These are phyloP conservation scores for Closterium sp. DNA, from an alignment of 139 green algal genomes.

Conservation along the genomic window DNA sequence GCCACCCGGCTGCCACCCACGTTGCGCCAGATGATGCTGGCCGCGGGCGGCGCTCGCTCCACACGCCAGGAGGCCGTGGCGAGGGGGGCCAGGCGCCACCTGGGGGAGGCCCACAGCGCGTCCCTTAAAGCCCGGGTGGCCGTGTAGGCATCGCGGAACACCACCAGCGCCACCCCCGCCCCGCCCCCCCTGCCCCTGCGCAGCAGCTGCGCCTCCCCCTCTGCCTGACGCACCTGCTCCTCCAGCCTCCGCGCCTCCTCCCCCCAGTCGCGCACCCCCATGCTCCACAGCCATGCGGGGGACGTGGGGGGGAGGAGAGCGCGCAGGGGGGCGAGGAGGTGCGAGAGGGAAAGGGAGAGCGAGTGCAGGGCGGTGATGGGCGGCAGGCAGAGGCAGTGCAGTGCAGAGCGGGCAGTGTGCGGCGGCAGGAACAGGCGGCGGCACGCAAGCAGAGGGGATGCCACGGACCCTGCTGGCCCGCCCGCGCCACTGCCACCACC, in stretches of 20 bases:
- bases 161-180: slow-evolving; percentile 45
- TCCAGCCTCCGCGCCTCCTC: slow-evolving; percentile 41
- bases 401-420: not conserved
- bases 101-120: not conserved
- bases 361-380: not conserved
- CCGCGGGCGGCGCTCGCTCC: slow-evolving; percentile 20
- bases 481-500: not conserved
- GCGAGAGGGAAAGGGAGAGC: not conserved
- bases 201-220: slow-evolving; percentile 7
- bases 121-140: slow-evolving; percentile 33
- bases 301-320: not conserved
- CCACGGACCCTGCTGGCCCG: not conserved
- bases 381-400: not conserved
- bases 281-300: slow-evolving; percentile 1
- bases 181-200: slow-evolving; percentile 10
- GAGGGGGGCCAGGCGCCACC: not conserved
- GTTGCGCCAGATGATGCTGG: slow-evolving; percentile 21
- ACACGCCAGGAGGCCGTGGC: slow-evolving; percentile 23
- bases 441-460: not conserved
- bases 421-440: slow-evolving; percentile 5
- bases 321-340: not conserved
- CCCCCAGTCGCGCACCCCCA: slow-evolving; percentile 8
- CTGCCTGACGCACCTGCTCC: not conserved
- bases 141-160: slow-evolving; percentile 46
- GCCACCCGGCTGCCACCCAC: slow-evolving; percentile 28